Evolutionary conservation across 164 flowering plant genomes (phyloP).

Genomic region (Warburgia ugandensis): DNA sequence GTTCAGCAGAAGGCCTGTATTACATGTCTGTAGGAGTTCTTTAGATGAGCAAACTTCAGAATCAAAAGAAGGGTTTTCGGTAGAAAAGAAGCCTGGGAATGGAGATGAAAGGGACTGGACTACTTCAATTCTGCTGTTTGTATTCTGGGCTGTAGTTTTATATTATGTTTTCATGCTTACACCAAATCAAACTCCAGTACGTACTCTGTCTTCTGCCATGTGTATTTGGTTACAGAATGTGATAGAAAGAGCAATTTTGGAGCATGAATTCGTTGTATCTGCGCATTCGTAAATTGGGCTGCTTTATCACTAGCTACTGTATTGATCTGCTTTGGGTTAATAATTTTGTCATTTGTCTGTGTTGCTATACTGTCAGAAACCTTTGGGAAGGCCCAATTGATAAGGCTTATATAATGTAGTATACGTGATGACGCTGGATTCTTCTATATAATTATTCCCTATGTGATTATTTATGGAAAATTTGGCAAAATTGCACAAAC

Average conservation of each 20-base stretch:
- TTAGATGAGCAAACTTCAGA: conserved; percentile 26
- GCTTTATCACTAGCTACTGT: too few relatives aligned
- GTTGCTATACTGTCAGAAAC: background rate
- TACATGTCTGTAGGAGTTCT: conserved; percentile 29
- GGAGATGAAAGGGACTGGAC: conserved; percentile 61
- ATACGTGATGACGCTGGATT: too few relatives aligned
- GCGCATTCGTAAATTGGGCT: too few relatives aligned
- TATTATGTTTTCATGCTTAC: conserved; percentile 75
- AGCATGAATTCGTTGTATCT: background rate
- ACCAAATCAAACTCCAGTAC: conserved; percentile 91
- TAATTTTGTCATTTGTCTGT: background rate
- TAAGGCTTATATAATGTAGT: too few relatives aligned
- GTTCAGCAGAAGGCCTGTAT: conserved; percentile 13
- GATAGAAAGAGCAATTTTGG: background rate
- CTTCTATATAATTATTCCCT: too few relatives aligned
- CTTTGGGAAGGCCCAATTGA: background rate
- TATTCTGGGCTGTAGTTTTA: conserved; percentile 62
- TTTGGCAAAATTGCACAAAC: too few relatives aligned
- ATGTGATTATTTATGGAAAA: too few relatives aligned
- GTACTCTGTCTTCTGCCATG: background rate
- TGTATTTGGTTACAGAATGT: background rate
- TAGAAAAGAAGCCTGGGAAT: conserved; percentile 13
- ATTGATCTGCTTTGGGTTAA: background rate
- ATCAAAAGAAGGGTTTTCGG: conserved; percentile 17
- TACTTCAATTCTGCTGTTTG: conserved; percentile 65